A percentile compares a stretch with the other conserved stretches of the same genome.
These are phyloP conservation scores for Lentinula sp. DNA, from an alignment of 768 basidiomycete species.

Conservation along the genomic window DNA sequence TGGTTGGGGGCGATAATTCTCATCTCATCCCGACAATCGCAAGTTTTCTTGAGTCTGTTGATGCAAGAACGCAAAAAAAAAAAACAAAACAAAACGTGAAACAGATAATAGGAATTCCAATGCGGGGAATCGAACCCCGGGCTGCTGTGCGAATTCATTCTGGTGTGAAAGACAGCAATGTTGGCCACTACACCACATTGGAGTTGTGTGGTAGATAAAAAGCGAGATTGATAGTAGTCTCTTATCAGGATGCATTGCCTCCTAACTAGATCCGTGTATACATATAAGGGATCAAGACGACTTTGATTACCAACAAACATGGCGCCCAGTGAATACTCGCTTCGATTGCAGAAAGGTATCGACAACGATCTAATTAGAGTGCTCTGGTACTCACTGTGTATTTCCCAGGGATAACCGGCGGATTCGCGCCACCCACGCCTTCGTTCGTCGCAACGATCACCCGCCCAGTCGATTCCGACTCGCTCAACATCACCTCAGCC, in stretches of 20 bases:
- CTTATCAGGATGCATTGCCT: background rate
- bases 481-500: slow-evolving; percentile 41
- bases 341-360: slow-evolving; percentile 9
- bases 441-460: slow-evolving; percentile 49
- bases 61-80: too few relatives aligned
- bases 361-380: background rate
- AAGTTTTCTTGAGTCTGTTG: too few relatives aligned
- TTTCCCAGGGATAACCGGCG: slow-evolving; percentile 62
- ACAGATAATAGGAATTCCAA: background rate
- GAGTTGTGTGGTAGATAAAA: background rate
- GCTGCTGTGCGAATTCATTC: background rate
- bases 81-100: too few relatives aligned
- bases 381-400: background rate
- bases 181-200: slow-evolving; percentile 15
- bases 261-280: too few relatives aligned
- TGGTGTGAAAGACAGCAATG: slow-evolving; percentile 6
- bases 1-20: too few relatives aligned
- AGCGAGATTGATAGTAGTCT: too few relatives aligned
- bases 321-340: slow-evolving; percentile 8
- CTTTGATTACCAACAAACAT: background rate
- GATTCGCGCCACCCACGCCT: slow-evolving; percentile 67
- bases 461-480: slow-evolving; percentile 23
- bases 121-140: slow-evolving; percentile 8
- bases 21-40: too few relatives aligned
- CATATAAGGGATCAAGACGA: too few relatives aligned